Evolutionary conservation across 257 asterid species (phyloP).

Genomic region (Lavandula angustifolia): DNA sequence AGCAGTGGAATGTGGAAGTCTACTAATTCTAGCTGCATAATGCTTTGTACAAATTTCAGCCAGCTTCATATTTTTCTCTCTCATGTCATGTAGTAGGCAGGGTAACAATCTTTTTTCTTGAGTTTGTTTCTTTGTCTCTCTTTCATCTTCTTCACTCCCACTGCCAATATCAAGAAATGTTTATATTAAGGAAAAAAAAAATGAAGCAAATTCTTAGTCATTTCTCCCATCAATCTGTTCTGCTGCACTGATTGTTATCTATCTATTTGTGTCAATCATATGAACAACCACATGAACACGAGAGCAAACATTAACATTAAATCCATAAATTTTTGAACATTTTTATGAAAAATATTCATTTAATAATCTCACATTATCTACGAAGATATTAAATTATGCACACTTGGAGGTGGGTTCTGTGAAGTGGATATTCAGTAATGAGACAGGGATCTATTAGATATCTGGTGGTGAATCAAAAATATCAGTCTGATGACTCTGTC

Average conservation of each 20-base stretch:
- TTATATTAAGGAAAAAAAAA: conserved; percentile 1
- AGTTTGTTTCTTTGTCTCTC: too few relatives aligned
- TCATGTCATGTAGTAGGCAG: conserved; percentile 44
- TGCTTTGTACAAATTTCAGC: conserved; percentile 52
- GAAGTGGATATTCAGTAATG: neutral
- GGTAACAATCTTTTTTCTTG: conserved; percentile 24
- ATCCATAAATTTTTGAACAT: too few relatives aligned
- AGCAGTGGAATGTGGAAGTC: conserved; percentile 98
- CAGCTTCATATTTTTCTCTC: conserved; percentile 22
- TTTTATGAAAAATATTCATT: too few relatives aligned
- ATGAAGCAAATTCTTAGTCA: too few relatives aligned
- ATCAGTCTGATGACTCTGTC: neutral
- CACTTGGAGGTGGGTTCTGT: neutral
- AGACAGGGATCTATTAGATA: neutral
- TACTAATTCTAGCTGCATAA: conserved; percentile 48
- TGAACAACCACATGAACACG: too few relatives aligned
- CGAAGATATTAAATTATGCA: too few relatives aligned
- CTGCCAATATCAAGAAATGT: conserved; percentile 8
- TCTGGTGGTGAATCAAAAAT: neutral
- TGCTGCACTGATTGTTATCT: neutral
- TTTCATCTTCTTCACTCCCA: too few relatives aligned
- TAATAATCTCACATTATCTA: too few relatives aligned
- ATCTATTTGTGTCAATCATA: neutral
- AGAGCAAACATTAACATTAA: too few relatives aligned
- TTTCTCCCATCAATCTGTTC: neutral